A percentile compares a stretch with the other conserved stretches of the same genome.
These are phyloP conservation scores for Cyberlindnera petersonii DNA, from an alignment of 805 yeast species.

Conservation along the genomic window DNA sequence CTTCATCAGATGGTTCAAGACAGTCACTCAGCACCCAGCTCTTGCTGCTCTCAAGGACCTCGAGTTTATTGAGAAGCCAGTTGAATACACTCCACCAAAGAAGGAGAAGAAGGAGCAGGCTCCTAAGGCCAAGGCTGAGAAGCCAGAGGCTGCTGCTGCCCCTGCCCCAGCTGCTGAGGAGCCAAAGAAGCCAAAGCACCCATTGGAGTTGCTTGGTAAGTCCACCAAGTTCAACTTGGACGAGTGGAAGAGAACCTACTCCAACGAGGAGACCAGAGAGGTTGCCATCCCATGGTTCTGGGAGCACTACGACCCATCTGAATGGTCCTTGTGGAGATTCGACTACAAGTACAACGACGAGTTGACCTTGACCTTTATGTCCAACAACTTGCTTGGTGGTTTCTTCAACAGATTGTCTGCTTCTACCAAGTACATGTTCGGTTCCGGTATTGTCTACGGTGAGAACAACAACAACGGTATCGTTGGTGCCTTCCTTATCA, in stretches of 20 bases:
- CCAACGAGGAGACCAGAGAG: constrained; percentile 95
- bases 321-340: constrained; percentile 94
- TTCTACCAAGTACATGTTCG: constrained; percentile 92
- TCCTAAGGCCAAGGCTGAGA: constrained; percentile 28
- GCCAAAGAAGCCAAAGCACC: constrained; percentile 80
- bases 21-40: constrained; percentile 44
- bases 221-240: constrained; percentile 65
- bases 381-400: constrained; percentile 96
- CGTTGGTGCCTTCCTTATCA: constrained; percentile 88
- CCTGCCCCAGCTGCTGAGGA: constrained; percentile 43
- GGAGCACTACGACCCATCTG: constrained; percentile 87
- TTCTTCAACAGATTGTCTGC: constrained; percentile 93
- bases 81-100: constrained; percentile 71
- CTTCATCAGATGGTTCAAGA: constrained; percentile 67
- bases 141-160: constrained; percentile 34
- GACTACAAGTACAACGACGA: constrained; percentile 98
- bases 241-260: constrained; percentile 95
- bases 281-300: constrained; percentile 97
- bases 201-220: constrained; percentile 79
- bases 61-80: constrained; percentile 60
- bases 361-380: constrained; percentile 95
- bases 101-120: constrained; percentile 44
- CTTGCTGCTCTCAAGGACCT: constrained; percentile 48
- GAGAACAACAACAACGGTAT: constrained; percentile 98
- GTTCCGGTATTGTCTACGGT: constrained; percentile 92